Evolutionary conservation across 192 early-diverging fungal genomes (phyloP), one percentile per base, ranked within the genome.

Genomic region (Anaeromyces robustus): DNA sequence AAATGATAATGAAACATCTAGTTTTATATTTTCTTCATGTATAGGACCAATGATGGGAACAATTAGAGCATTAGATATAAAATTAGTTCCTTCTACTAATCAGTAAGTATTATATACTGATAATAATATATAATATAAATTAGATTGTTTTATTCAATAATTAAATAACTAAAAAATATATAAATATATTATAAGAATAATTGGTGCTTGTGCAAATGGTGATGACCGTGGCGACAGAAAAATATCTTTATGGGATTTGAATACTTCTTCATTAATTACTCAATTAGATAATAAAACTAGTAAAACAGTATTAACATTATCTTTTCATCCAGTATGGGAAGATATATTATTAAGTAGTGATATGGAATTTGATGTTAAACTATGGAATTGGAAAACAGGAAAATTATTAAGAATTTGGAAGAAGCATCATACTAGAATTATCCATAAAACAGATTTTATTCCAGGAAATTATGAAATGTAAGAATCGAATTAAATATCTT

Each of bases 341-440:
- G 80, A 85, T 14, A 77, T 87, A 19, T 81, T 89, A 12, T 30
- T 90, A n/a, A 83, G 81, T 29, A 84, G 84, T 13, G 89, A 90
- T 78, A 89, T 90, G 87, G 89, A 89, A 52, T 89, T 89, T 82
- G 85, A 86, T 78, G 88, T 90, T 19, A 90, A 90, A 81, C 80
- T 90, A 37, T 90, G 89, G 89, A 82, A 90, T 79, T 90, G 87
- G 89, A 31, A 82, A 29, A 31, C 22, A 6, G 80, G 81, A 30
- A 31, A 77, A 19, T 43, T 89, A 18, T 18, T 87, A 9, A 78
- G 84, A 30, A 28, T 79, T 18, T 90, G 88, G 88, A 88, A 83
- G 68, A 89, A 89, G 78, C 83, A 83, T 29, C 89, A 90, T 82
- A 80, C 88, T 22, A 52, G 89, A 32, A 87, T 90, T 18, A 85